Base-by-base conservation (phyloP, 2,329 filamentous ascomycete species). In the Xylariaceae sp. region DNA sequence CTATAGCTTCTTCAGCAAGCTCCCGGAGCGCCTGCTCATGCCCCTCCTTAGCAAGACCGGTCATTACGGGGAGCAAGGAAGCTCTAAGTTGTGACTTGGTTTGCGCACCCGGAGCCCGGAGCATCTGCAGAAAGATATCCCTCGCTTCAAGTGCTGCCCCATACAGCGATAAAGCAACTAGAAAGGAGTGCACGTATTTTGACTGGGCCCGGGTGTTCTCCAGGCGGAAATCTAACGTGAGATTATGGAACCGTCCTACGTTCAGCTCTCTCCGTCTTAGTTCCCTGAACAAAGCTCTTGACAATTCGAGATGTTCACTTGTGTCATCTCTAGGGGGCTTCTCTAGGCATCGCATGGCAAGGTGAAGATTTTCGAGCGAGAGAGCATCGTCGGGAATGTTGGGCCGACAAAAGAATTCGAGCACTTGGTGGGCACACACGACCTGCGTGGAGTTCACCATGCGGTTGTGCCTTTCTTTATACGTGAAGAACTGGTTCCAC, bases 401-500 rank as follows among this genome's bases (percentile, higher is more conserved):
- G 59, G 77, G 71, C 50, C 68, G 63, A 5, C 67, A 57, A n/a
- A 89, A 73, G 66, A 89, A 81, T 19, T 78, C 71, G 54, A 89
- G 79, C 41, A 89, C 82, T 37, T 76, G 71, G 29, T 78, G 66
- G 18, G 80, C 76, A 61, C 84, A 74, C n/a, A 77, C 70, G 0
- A 87, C 86, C 63, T 94, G 86, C 40, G 85, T 78, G 62, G 82
- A 76, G 69, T 89, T 83, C 67, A 89, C 65, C 48, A 76, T 62
- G 57, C 78, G 65, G 60, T 74, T 65, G 57, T 74, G 71, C 63
- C 72, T 62, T 54, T 74, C 58, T 70, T 87, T 79, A 67, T 76
- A 76, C 16, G 73, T 67, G 62, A 92, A 84, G 59, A 92, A 85
- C 9, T 76, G 72, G 51, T 73, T 76, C 68, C 88, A 85, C 5